These are phyloP conservation scores for Pontederia crassipes DNA, from an alignment of 176 grass and related monocot species.

Conservation along the genomic window DNA sequence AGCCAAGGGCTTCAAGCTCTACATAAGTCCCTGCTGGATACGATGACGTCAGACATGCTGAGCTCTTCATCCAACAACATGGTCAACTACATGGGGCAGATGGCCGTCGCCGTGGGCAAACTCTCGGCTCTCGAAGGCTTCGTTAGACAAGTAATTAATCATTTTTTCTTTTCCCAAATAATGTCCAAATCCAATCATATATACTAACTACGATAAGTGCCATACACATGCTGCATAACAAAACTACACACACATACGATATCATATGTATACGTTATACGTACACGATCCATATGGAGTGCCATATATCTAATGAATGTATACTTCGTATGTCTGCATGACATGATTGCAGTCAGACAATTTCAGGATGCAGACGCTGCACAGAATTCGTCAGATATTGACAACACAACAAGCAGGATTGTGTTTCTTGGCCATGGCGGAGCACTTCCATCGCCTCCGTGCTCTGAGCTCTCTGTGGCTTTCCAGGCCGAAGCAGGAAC, in stretches of 20 bases:
- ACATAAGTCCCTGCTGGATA: conserved; percentile 29
- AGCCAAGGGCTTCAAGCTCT: conserved; percentile 34
- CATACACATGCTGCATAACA: no score
- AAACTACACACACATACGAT: background rate
- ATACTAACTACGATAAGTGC: no score
- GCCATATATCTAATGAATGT: no score
- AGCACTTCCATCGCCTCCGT: conserved; percentile 58
- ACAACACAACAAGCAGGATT: conserved; percentile 32
- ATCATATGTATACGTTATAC: no score
- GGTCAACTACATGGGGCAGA: conserved; percentile 40
- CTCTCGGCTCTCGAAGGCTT: conserved; percentile 48
- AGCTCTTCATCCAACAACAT: conserved; percentile 19
- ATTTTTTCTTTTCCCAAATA: background rate
- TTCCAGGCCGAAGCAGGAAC: conserved; percentile 17
- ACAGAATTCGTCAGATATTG: conserved; percentile 46
- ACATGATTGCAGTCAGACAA: conserved; percentile 33
- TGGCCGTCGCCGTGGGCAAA: conserved; percentile 48
- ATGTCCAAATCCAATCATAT: background rate
- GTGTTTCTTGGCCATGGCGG: conserved; percentile 48
- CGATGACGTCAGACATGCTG: conserved; percentile 29
- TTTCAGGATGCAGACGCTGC: conserved; percentile 42
- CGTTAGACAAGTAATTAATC: conserved; percentile 29
- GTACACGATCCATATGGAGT: no score
- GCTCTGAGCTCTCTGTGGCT: conserved; percentile 51
- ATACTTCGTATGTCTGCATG: no score